phyloP scores from a whole-genome alignment of 495 filamentous ascomycete genomes.

The Neurospora sublineolata region DNA sequence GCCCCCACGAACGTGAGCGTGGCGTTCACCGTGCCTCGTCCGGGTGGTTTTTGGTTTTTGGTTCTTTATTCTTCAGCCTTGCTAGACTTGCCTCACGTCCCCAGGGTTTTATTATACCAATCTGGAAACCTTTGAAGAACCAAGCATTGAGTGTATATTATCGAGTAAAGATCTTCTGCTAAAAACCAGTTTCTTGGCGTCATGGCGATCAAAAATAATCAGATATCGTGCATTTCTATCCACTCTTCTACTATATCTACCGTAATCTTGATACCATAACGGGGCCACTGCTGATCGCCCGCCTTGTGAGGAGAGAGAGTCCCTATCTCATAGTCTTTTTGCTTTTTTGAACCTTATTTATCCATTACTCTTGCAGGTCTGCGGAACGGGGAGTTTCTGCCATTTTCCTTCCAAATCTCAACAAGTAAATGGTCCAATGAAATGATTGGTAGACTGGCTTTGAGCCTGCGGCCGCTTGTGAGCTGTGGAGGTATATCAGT shows the following conservation, averaged over 20 bases:
- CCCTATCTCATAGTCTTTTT: neutral
- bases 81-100: neutral
- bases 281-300: neutral
- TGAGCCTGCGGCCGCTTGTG: too few relatives aligned
- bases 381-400: neutral
- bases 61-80: neutral
- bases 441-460: too few relatives aligned
- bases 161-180: neutral
- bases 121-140: neutral
- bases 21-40: neutral
- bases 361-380: too few relatives aligned
- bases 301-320: neutral
- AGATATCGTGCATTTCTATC: neutral
- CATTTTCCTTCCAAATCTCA: too few relatives aligned
- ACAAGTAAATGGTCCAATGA: too few relatives aligned
- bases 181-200: neutral
- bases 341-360: neutral
- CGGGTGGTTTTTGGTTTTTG: neutral
- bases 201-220: neutral
- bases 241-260: neutral
- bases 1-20: neutral
- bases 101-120: neutral
- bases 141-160: neutral
- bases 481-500: neutral
- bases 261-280: neutral